phyloP scores from a whole-genome alignment of 495 filamentous ascomycete genomes.

The Cercophora sp. region DNA sequence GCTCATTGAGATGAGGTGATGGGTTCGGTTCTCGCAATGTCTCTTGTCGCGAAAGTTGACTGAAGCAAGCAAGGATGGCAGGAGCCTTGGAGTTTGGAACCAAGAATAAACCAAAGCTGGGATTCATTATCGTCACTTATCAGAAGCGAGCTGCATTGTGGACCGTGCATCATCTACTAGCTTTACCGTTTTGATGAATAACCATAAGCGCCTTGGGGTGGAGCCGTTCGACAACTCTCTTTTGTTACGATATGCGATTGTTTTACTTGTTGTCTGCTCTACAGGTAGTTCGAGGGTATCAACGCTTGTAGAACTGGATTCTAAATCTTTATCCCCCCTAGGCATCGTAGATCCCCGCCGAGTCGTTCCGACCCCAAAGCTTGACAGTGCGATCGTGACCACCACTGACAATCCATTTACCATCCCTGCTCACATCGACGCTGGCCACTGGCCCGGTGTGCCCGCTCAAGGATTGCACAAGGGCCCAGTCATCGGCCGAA shows the following conservation, averaged over 20 bases:
- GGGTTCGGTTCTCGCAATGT: background rate
- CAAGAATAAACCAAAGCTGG: background rate
- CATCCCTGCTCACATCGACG: slow-evolving; percentile 79
- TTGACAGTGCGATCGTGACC: slow-evolving; percentile 95
- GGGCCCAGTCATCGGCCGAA: slow-evolving; percentile 91
- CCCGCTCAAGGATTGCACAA: slow-evolving; percentile 80
- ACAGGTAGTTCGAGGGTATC: too few relatives aligned
- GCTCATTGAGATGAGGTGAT: background rate
- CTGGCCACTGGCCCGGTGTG: slow-evolving; percentile 90
- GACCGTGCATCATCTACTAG: background rate
- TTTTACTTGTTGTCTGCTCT: too few relatives aligned
- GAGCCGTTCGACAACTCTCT: too few relatives aligned
- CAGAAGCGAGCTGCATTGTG: background rate
- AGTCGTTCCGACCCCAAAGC: slow-evolving; percentile 88
- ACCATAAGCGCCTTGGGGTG: too few relatives aligned
- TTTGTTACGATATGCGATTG: too few relatives aligned
- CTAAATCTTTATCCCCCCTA: background rate
- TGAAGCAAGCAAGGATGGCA: too few relatives aligned
- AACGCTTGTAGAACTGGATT: background rate
- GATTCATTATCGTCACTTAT: slow-evolving; percentile 4
- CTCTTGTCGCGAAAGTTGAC: background rate
- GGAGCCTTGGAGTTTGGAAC: too few relatives aligned
- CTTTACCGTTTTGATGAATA: too few relatives aligned
- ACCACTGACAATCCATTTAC: slow-evolving; percentile 85
- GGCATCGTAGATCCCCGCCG: slow-evolving; percentile 40